phyloP scores from a whole-genome alignment of 2,329 filamentous ascomycete genomes.

The Sporothrix euskadiensis region DNA sequence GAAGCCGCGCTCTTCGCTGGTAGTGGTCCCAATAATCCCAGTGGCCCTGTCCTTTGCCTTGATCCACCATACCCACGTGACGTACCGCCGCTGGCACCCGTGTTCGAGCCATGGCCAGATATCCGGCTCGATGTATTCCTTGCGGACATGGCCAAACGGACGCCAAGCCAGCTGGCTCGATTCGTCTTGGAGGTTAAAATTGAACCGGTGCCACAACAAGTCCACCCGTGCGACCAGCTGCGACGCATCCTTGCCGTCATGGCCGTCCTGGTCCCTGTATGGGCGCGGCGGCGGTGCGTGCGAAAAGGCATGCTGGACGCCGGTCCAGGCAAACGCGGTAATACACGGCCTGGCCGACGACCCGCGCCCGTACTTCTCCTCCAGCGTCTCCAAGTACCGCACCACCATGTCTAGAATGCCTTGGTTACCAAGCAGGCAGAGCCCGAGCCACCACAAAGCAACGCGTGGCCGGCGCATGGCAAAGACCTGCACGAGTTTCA shows the following conservation, averaged over 20 bases:
- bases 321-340: constrained; percentile 25
- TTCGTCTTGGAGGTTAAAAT: constrained; percentile 15
- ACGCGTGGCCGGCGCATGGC: constrained; percentile 36
- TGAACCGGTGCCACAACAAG: constrained; percentile 10
- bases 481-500: constrained; percentile 36
- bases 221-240: constrained; percentile 10
- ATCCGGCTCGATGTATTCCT: constrained; percentile 20
- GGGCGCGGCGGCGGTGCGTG: not conserved
- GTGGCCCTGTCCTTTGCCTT: not conserved
- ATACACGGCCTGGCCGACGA: constrained; percentile 7
- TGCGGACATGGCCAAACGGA: constrained; percentile 17
- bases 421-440: constrained; percentile 36
- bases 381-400: constrained; percentile 36
- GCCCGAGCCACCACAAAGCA: constrained; percentile 38
- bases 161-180: constrained; percentile 6
- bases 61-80: constrained; percentile 26
- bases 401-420: constrained; percentile 34
- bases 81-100: constrained; percentile 6
- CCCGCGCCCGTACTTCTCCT: constrained; percentile 32
- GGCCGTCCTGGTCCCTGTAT: no score
- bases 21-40: no score
- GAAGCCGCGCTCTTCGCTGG: constrained; percentile 17
- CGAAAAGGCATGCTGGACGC: constrained; percentile 21
- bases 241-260: not conserved
- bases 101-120: constrained; percentile 26